Base-by-base conservation (phyloP, 1,284 basidiomycete genomes). In the Leucoagaricus sp. region DNA sequence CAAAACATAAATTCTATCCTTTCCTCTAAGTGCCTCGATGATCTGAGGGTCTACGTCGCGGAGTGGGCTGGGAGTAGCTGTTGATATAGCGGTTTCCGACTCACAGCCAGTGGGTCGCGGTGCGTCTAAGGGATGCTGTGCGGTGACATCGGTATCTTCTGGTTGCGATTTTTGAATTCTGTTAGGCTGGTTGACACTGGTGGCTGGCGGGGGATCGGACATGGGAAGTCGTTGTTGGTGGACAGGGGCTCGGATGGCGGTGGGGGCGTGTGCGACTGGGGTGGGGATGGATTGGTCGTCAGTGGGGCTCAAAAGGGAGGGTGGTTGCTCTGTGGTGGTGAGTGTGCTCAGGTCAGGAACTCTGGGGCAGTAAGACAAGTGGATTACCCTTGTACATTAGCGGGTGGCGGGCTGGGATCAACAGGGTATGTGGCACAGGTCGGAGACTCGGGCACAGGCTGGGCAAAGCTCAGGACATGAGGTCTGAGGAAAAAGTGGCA, bases 1-100 rank as follows among this genome's bases (percentile, higher is more conserved):
- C 63, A 93, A 74, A 42, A 93, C 89, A 68, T 87, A 93, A 59
- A 93, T 78, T 65, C 91, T 80, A 70, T 93, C 91, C 74, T 93
- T 93, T 78, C 86, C 86, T 70, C 78, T 83, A 59, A 93, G 84
- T n/a, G 91, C 91, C 70, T 93, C 91, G 61, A 89, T 62, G 64
- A 93, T 91, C 71, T 87, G 85, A 9, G 81, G 76, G 76, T 92
- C 91, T 58, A 85, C 82, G 59, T 89, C 86, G 52, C 50, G 44
- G 29, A 34, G 51, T 41, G 52, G 51, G 26, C 34, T 38, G 34
- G 58, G 4, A 36, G 28, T 17, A 42, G 50, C 21, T 21, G 52
- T 15, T 29, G n/a, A n/a, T n/a, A 29, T 46, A n/a, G 36, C 55
- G 51, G 47, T 49, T 28, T 61, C 61, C 29, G 56, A 56, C 28